Conservation (phyloP, 2,329 filamentous ascomycete species). For the Hymenoscyphus scutula region DNA sequence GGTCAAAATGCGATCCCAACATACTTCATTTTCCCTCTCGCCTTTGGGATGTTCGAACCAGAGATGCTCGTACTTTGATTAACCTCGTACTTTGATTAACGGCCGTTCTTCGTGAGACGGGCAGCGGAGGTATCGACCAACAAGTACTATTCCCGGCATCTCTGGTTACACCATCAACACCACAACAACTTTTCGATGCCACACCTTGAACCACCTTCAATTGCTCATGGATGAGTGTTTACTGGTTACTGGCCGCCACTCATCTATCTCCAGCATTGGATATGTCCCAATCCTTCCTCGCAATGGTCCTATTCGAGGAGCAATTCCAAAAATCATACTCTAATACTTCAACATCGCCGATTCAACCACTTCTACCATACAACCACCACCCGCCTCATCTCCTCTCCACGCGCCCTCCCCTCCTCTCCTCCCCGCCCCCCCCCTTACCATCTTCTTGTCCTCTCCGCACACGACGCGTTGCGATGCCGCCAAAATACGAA, state of each 20-base stretch:
- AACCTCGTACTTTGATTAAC: not conserved
- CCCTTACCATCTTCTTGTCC: not conserved
- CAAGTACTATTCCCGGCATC: too few species aligned
- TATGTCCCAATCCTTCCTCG: not conserved
- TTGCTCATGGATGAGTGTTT: not conserved
- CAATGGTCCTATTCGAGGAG: not conserved
- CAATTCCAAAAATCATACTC: not conserved
- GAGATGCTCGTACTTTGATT: too few species aligned
- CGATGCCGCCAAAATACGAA: not conserved
- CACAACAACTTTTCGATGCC: not conserved
- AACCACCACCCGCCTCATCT: not conserved
- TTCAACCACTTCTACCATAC: not conserved
- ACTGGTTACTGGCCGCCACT: not conserved
- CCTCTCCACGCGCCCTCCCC: too few species aligned
- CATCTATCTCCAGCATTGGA: not conserved
- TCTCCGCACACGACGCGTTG: not conserved
- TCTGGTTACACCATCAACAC: too few species aligned
- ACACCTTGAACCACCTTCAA: not conserved
- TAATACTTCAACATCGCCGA: too few species aligned
- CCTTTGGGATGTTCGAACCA: too few species aligned
- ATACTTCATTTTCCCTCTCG: not conserved
- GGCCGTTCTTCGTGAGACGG: not conserved
- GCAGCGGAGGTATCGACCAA: too few species aligned
- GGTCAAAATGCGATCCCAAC: not conserved
- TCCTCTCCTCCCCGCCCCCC: not conserved